These are phyloP conservation scores for Diplocarpon rosae DNA, from an alignment of 2,329 filamentous ascomycete species.

Conservation along the genomic window DNA sequence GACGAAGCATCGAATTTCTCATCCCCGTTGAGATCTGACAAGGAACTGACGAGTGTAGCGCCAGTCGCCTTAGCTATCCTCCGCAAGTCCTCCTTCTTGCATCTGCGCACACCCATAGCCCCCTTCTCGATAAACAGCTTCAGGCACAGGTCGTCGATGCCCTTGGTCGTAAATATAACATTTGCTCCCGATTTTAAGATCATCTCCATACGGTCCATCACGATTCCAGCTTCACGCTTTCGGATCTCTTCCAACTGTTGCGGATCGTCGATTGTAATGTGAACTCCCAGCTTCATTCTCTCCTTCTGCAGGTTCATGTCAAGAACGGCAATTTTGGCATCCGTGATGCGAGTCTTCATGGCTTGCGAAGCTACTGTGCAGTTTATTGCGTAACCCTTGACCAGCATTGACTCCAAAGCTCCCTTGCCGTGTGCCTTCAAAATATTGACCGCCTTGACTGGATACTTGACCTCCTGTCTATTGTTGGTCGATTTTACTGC, in stretches of 20 bases:
- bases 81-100: conserved; percentile 96
- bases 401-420: conserved; percentile 72
- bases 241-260: conserved; percentile 96
- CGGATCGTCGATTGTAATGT: conserved; percentile 96
- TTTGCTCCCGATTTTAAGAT: conserved; percentile 96
- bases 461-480: conserved; percentile 86
- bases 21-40: conserved; percentile 94
- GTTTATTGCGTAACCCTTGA: conserved; percentile 96
- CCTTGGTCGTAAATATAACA: conserved; percentile 93
- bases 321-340: conserved; percentile 92
- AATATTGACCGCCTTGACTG: conserved; percentile 97
- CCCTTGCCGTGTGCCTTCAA: conserved; percentile 97
- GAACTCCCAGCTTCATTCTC: conserved; percentile 96
- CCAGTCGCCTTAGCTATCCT: conserved; percentile 94
- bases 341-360: conserved; percentile 84
- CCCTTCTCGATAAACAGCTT: conserved; percentile 93
- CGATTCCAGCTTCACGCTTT: conserved; percentile 81
- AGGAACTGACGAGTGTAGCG: conserved; percentile 80
- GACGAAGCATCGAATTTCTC: conserved; percentile 90
- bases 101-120: conserved; percentile 89
- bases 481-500: conserved; percentile 90
- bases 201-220: conserved; percentile 90
- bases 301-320: conserved; percentile 99
- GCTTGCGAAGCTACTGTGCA: conserved; percentile 97
- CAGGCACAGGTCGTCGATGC: conserved; percentile 89